phyloP scores from a whole-genome alignment of 164 flowering plant genomes.

The Vitis cinerea region DNA sequence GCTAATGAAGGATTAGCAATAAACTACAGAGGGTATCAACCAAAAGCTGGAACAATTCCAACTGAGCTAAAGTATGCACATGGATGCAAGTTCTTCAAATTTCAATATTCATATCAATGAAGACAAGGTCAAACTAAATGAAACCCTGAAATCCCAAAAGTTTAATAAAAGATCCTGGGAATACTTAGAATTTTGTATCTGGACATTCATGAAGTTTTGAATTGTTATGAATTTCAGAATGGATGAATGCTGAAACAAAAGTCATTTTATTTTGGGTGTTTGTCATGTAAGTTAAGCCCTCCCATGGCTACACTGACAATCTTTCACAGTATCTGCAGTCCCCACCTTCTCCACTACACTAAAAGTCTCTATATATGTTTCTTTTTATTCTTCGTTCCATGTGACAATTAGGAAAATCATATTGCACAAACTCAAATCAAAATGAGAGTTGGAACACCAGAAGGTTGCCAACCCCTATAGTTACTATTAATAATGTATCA shows the following conservation, averaged over 20 bases:
- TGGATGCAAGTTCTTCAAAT: not conserved
- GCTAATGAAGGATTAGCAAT: not conserved
- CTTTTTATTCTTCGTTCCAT: not conserved
- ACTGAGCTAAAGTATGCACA: slow-evolving; percentile 6
- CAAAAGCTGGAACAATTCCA: not conserved
- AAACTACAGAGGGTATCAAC: not conserved
- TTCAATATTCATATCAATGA: not conserved
- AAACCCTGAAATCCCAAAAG: not conserved
- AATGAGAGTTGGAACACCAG: not conserved
- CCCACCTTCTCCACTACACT: not conserved
- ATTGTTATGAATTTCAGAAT: not conserved
- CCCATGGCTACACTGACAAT: not conserved
- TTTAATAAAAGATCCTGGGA: not conserved
- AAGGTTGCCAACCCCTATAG: not conserved
- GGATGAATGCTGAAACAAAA: not conserved
- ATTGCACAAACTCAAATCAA: not conserved
- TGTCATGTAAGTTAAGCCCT: not conserved
- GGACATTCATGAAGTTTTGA: not conserved
- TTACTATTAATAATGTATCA: not conserved
- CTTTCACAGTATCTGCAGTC: not conserved
- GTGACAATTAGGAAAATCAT: not conserved
- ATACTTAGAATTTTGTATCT: not conserved
- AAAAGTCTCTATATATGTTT: not conserved
- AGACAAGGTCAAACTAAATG: not conserved
- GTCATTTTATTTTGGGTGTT: too few relatives aligned